These are phyloP conservation scores for Purpureocillium lavendulum DNA, from an alignment of 2,329 filamentous ascomycete species.

Conservation along the genomic window DNA sequence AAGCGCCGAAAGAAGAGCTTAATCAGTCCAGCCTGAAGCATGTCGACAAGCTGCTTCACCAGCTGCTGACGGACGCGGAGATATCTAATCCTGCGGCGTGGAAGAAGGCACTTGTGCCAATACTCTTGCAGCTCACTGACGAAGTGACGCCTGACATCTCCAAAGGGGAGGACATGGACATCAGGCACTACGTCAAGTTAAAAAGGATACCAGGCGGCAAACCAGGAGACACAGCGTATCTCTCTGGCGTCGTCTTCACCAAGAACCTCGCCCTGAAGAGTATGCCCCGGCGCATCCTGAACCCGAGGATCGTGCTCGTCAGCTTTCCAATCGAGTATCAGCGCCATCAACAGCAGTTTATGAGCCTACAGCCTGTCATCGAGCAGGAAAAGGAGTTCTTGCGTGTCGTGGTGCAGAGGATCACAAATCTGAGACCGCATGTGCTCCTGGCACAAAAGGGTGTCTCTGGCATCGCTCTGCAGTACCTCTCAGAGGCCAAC, in stretches of 20 bases:
- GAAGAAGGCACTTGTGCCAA: conserved; percentile 85
- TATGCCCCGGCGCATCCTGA: conserved; percentile 79
- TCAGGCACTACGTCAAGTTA: conserved; percentile 92
- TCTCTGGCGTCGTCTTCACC: conserved; percentile 93
- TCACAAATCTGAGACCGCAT: conserved; percentile 76
- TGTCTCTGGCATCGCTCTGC: conserved; percentile 82
- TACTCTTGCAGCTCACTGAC: conserved; percentile 82
- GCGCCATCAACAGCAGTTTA: conserved; percentile 79
- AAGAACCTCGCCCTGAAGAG: conserved; percentile 95
- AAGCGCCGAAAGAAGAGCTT: conserved; percentile 69
- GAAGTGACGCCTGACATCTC: conserved; percentile 92
- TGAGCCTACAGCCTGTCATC: conserved; percentile 95
- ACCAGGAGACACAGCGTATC: conserved; percentile 88
- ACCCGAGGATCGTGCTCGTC: conserved; percentile 83
- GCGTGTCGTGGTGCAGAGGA: conserved; percentile 83
- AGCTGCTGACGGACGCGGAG: conserved; percentile 69
- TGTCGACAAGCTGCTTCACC: conserved; percentile 74
- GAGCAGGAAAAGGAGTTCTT: conserved; percentile 94
- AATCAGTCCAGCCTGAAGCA: conserved; percentile 84
- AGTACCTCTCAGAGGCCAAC: conserved; percentile 78
- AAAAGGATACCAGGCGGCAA: conserved; percentile 91
- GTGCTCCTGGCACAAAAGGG: conserved; percentile 88
- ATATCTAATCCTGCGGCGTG: conserved; percentile 69
- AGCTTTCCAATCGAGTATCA: conserved; percentile 96
- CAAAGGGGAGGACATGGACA: conserved; percentile 89